A percentile compares a stretch with the other conserved stretches of the same genome.
phyloP scores from a whole-genome alignment of 169 alveolate genomes.

The Plasmodium fragile region DNA sequence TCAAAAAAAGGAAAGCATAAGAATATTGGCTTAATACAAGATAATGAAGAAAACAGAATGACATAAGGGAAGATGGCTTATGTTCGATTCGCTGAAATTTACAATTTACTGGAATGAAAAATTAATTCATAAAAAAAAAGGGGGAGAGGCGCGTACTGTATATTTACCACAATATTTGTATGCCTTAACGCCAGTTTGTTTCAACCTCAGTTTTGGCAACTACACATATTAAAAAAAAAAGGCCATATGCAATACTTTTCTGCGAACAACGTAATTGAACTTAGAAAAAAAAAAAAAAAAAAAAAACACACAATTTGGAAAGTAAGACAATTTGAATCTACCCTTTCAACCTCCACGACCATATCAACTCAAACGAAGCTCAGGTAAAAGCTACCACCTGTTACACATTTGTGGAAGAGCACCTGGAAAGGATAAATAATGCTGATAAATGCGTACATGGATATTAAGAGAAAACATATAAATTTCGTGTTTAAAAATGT shows the following conservation, averaged over 20 bases:
- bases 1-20: slow-evolving; percentile 8
- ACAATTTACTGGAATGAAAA: slow-evolving; percentile 11
- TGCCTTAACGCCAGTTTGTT: neutral
- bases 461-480: slow-evolving; percentile 49
- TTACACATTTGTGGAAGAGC: neutral
- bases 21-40: neutral
- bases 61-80: slow-evolving; percentile 38
- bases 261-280: neutral
- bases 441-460: slow-evolving; percentile 64
- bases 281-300: neutral
- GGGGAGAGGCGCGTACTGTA: neutral
- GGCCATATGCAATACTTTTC: neutral
- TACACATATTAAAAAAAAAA: neutral
- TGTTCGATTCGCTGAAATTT: slow-evolving; percentile 8
- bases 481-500: slow-evolving; percentile 57
- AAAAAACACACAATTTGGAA: neutral
- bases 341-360: neutral
- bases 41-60: slow-evolving; percentile 2
- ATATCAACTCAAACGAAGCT: neutral
- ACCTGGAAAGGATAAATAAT: slow-evolving; percentile 26
- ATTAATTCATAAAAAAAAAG: neutral
- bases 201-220: neutral
- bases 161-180: neutral
- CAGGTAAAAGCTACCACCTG: neutral
- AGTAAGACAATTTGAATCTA: neutral